Evolutionary conservation across 2,329 filamentous ascomycete genomes (phyloP), one percentile per base, ranked within the genome.

Genomic region (Magnaporthales sp.): DNA sequence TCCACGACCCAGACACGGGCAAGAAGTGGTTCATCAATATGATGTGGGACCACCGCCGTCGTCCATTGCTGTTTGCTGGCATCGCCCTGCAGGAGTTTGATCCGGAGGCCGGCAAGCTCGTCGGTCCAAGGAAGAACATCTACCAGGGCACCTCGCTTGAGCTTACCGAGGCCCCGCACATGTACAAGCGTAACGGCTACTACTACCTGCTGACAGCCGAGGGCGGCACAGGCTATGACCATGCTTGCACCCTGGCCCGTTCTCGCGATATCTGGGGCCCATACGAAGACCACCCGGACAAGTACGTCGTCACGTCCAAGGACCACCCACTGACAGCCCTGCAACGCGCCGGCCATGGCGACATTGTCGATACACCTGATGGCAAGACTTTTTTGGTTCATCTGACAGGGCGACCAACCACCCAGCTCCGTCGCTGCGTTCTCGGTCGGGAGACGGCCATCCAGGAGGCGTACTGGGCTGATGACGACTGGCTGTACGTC

Each of bases 281-380:
- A 0, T 91, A 89, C 74, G 84, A 88, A 70, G 74, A 80, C 1
- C 85, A 87, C 51, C 86, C 86, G 0, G 75, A 83, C 62, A 85
- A 86, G 66, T 79, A 86, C 62, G 79, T 90, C 58, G 75, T 89
- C 62, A 84, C 82, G 0, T 62, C 64, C 1, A 84, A 83, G 71
- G 79, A 85, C 66, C 70, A 78, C 4, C 83, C 83, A 0, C 76
- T 78, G 19, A 79, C 79, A 0, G 79, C 83, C 0, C 73, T 86
- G 7, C 84, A 86, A 73, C 76, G 83, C 62, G 83, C 95, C 63
- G 95, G 95, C 73, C 95, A 99, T 86, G 95, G 82, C 80, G 1
- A 80, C 75, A 0, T 88, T 83, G 85, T 71, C 46, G 70, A 86
- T 11, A 83, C 81, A 0, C 79, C 79, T 0, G 81, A 85, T 15